Conservation (phyloP, 2,329 filamentous ascomycete species). For the Scleromitrula shiraiana region DNA sequence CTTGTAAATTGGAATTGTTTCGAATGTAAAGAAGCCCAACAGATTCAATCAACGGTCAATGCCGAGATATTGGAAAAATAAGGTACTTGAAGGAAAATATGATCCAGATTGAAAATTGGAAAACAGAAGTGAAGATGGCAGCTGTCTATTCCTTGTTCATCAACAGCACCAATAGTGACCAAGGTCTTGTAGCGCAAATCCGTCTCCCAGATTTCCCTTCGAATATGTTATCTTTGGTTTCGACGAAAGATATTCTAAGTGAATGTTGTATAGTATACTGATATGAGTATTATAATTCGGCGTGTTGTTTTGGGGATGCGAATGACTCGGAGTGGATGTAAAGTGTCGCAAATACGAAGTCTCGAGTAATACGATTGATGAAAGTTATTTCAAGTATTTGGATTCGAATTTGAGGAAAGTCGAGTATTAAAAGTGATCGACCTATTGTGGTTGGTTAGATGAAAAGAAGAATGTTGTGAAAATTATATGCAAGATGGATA, state of each 20-base stretch:
- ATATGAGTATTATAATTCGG: too few species aligned
- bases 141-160: conserved; percentile 8
- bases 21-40: conserved; percentile 15
- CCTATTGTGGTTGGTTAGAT: too few species aligned
- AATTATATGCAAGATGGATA: too few species aligned
- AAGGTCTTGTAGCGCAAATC: conserved; percentile 2
- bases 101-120: conserved; percentile 9
- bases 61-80: conserved; percentile 7
- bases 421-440: too few species aligned
- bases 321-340: not conserved
- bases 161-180: conserved; percentile 4
- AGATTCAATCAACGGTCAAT: conserved; percentile 5
- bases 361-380: too few species aligned
- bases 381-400: too few species aligned
- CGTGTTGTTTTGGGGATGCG: too few species aligned
- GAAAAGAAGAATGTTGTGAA: too few species aligned
- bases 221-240: not conserved
- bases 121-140: conserved; percentile 5
- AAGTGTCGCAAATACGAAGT: not conserved
- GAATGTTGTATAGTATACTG: too few species aligned
- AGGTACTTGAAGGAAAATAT: conserved; percentile 1
- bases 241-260: too few species aligned
- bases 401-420: too few species aligned
- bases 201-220: conserved; percentile 1
- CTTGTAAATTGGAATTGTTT: conserved; percentile 19